Base-by-base conservation (phyloP, 2,329 filamentous ascomycete species). In the Penicillium fuscoglaucum region DNA sequence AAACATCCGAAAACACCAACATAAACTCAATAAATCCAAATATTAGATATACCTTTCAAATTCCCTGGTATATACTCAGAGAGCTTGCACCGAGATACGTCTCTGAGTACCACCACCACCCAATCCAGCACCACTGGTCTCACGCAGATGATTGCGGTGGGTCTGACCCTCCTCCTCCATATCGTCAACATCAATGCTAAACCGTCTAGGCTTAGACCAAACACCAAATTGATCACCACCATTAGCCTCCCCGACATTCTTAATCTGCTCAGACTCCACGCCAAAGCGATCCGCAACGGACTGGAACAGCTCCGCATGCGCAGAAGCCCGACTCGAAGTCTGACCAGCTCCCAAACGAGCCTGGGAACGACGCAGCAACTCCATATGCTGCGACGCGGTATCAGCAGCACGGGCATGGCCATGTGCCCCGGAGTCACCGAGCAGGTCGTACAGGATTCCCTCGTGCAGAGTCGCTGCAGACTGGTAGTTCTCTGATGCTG, bases 181-280 rank as follows among this genome's bases (percentile, higher is more conserved):
- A 49, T 72, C 71, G 21, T 70, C 68, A 33, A 73, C 65, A 55
- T 73, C 71, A 52, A 73, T 60, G 45, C 70, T 73, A 37, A 73
- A 73, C 21, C 71, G 67, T 35, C 71, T 61, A 6, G 71, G 71
- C 35, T 65, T 68, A 35, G 71, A 67, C 71, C 71, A 73, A 57
- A 73, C 61, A 10, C 71, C 70, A 28, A 71, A 68, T 4, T 53
- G 12, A 7, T 62, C 62, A 3, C 64, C 63, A 1, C 69, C 68
- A 56, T 73, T 58, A 0, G 62, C 52, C 26, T 57, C 61, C 1
- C 65, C 55, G 8, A 61, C 61, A 6, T 59, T 61, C 57, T 68
- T 47, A 3, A 72, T 61, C 57, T 68, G 61, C 26, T 65, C 60
- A 12, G 58, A 49, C 17, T 68, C 55, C 12, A 73, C 35, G 0